These are phyloP conservation scores for Lepraria neglecta DNA, from an alignment of 495 filamentous ascomycete genomes.

Conservation along the genomic window DNA sequence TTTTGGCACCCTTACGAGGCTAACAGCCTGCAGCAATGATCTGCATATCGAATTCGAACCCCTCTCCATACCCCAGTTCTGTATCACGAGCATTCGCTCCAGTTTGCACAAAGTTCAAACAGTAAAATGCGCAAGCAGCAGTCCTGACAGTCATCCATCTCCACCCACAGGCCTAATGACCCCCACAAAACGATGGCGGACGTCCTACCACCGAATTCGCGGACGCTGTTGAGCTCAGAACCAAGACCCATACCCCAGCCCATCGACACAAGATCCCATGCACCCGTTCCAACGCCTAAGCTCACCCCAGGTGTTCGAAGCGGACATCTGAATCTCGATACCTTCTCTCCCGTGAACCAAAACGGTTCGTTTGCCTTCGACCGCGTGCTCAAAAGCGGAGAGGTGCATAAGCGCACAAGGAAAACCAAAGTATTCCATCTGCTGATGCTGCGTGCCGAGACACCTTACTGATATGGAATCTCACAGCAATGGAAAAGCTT, in stretches of 20 bases:
- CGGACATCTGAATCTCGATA: constrained; percentile 52
- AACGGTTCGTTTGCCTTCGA: constrained; percentile 95
- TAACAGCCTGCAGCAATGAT: background rate
- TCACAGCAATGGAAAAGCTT: constrained; percentile 71
- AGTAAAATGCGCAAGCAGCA: background rate
- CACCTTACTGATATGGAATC: constrained; percentile 21
- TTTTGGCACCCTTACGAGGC: background rate
- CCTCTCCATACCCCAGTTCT: background rate
- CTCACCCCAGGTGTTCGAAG: constrained; percentile 31
- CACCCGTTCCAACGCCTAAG: background rate
- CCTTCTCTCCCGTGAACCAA: constrained; percentile 78
- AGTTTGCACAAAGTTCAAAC: background rate
- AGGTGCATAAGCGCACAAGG: constrained; percentile 76
- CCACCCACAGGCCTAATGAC: no score
- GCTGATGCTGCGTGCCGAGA: no score
- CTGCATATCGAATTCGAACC: background rate
- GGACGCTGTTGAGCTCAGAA: background rate
- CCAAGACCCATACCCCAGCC: constrained; percentile 11
- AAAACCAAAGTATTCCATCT: constrained; percentile 74
- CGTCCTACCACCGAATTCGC: background rate
- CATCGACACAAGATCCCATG: constrained; percentile 7
- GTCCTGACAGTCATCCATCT: no score
- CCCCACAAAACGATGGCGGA: background rate
- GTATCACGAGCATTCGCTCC: no score
- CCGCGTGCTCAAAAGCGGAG: constrained; percentile 80